phyloP scores from a whole-genome alignment of 768 basidiomycete genomes.

The Boletales sp. region DNA sequence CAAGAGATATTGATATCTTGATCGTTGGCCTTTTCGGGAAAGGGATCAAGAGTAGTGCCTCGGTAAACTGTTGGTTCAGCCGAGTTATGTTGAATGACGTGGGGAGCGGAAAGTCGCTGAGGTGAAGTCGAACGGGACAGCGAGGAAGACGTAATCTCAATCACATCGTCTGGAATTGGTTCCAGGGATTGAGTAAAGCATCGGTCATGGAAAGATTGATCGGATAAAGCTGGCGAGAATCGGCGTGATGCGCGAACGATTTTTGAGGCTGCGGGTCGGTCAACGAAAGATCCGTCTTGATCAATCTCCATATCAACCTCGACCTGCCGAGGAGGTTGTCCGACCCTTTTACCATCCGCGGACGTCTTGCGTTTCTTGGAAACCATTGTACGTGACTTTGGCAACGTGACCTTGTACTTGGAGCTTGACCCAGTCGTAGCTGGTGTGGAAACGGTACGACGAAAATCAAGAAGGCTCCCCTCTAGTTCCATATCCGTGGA shows the following conservation, averaged over 20 bases:
- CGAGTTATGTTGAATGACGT: neutral
- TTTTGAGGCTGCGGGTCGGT: constrained; percentile 3
- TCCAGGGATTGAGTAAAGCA: constrained; percentile 19
- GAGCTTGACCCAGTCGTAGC: constrained; percentile 28
- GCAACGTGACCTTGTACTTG: constrained; percentile 37
- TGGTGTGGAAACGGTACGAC: constrained; percentile 52
- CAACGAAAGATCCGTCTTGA: constrained; percentile 30
- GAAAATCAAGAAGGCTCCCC: constrained; percentile 45
- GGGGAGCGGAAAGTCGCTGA: neutral
- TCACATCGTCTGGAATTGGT: constrained; percentile 21
- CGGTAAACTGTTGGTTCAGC: constrained; percentile 9
- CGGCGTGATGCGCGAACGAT: constrained; percentile 6
- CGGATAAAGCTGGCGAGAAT: constrained; percentile 13
- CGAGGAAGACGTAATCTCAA: constrained; percentile 32
- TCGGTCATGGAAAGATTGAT: neutral
- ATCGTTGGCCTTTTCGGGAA: constrained; percentile 10
- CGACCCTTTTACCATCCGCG: constrained; percentile 27
- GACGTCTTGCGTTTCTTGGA: constrained; percentile 19
- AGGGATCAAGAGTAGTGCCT: neutral
- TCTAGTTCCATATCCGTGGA: constrained; percentile 68
- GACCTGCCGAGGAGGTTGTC: constrained; percentile 43
- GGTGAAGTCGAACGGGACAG: constrained; percentile 18
- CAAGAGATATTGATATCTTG: constrained; percentile 49
- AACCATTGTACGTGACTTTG: constrained; percentile 44
- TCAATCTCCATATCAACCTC: constrained; percentile 55